phyloP scores from a whole-genome alignment of 345 rosid genomes.

The Euphorbia peplus region DNA sequence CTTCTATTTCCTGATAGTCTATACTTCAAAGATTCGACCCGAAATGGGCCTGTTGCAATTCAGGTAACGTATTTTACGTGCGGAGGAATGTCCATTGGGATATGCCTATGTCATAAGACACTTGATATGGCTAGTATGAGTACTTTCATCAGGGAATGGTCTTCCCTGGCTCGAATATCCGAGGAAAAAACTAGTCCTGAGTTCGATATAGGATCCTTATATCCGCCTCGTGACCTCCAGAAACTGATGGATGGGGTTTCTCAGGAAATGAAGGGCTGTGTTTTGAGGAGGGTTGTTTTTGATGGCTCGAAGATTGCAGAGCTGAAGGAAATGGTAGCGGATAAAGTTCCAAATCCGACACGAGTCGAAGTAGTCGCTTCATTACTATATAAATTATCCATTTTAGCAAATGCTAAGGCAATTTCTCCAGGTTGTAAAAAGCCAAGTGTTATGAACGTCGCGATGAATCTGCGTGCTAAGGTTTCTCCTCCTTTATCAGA shows the following conservation, averaged over 20 bases:
- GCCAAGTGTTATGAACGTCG: neutral
- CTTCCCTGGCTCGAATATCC: neutral
- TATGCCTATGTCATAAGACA: neutral
- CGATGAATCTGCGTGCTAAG: neutral
- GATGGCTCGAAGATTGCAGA: neutral
- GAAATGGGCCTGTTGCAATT: neutral
- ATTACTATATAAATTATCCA: neutral
- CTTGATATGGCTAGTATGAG: neutral
- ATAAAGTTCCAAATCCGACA: neutral
- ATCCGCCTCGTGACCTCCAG: slow-evolving; percentile 15
- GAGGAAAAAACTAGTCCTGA: no score
- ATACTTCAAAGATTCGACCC: neutral
- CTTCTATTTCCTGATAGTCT: neutral
- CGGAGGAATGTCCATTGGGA: neutral
- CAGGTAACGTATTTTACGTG: neutral
- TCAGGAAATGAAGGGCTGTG: neutral
- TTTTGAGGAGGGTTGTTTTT: no score
- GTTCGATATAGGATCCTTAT: slow-evolving; percentile 14
- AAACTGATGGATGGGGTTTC: neutral
- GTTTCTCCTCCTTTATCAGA: neutral
- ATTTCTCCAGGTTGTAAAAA: neutral
- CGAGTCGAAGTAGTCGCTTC: no score
- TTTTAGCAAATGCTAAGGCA: neutral
- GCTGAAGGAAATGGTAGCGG: neutral
- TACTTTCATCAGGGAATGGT: neutral